These are phyloP conservation scores for Ambrosia trifida DNA, from an alignment of 129 eudicot genomes.

Conservation along the genomic window DNA sequence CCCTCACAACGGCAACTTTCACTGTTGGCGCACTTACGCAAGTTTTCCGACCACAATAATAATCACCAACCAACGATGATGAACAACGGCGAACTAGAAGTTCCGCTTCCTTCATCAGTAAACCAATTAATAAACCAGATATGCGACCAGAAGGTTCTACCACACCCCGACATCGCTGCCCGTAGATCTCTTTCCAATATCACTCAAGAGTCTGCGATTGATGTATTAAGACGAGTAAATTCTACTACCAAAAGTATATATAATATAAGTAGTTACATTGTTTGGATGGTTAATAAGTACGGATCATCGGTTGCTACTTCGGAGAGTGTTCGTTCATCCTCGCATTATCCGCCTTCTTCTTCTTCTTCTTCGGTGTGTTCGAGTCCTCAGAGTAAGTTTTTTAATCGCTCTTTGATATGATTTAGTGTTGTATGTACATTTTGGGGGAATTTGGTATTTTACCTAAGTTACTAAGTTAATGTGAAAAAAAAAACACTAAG, in stretches of 20 bases:
- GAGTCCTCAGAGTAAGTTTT: constrained; percentile 12
- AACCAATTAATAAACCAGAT: constrained; percentile 20
- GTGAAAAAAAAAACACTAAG: too few relatives aligned
- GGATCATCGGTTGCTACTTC: neutral
- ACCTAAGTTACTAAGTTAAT: too few relatives aligned
- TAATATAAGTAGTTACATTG: constrained; percentile 23
- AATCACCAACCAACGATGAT: neutral
- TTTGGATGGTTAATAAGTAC: constrained; percentile 10
- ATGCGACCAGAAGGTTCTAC: constrained; percentile 30
- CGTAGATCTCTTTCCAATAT: constrained; percentile 18
- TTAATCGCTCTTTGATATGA: neutral
- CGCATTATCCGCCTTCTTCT: constrained; percentile 16
- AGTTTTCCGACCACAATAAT: constrained; percentile 3
- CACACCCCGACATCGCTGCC: constrained; percentile 16
- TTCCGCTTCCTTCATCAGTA: constrained; percentile 11
- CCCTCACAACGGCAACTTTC: constrained; percentile 21
- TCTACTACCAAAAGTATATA: neutral
- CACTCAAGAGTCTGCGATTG: constrained; percentile 20
- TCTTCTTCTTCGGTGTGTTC: constrained; percentile 16
- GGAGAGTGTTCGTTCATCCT: constrained; percentile 14
- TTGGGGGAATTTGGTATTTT: too few relatives aligned
- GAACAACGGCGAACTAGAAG: constrained; percentile 26
- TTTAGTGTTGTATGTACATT: neutral
- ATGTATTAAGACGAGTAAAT: constrained; percentile 20
- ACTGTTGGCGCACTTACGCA: neutral